Percentiles rank a stretch among this genome's conserved stretches.
Evolutionary conservation across 345 rosid species (phyloP).

Genomic region (Clarkia xantiana): DNA sequence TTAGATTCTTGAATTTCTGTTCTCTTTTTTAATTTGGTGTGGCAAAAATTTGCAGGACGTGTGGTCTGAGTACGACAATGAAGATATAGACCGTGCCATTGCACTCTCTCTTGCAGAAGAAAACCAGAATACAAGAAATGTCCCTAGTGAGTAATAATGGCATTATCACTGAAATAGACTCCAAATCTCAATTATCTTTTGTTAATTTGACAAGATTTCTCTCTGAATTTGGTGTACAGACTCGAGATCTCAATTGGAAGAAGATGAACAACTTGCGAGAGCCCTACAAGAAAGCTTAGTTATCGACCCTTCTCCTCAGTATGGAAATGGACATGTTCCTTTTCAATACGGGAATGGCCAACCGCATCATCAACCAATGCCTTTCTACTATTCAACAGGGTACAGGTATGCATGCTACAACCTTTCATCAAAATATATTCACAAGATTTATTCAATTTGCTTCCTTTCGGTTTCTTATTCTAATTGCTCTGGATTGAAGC

Average conservation of each 20-base stretch:
- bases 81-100: slow-evolving; percentile 73
- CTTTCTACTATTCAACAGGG: slow-evolving; percentile 44
- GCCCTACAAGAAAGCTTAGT: slow-evolving; percentile 79
- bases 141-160: slow-evolving; percentile 32
- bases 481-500: too few relatives aligned
- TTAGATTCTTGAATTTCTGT: slow-evolving; percentile 4
- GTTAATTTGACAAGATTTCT: slow-evolving; percentile 11
- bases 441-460: too few relatives aligned
- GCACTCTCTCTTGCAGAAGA: slow-evolving; percentile 71
- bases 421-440: not conserved
- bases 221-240: slow-evolving; percentile 25
- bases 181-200: not conserved
- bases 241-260: slow-evolving; percentile 41
- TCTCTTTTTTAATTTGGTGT: slow-evolving; percentile 6
- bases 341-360: slow-evolving; percentile 21
- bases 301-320: slow-evolving; percentile 39
- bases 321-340: slow-evolving; percentile 19
- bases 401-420: slow-evolving; percentile 45
- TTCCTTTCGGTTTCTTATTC: too few relatives aligned
- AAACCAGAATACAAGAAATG: slow-evolving; percentile 24
- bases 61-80: slow-evolving; percentile 43
- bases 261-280: slow-evolving; percentile 88
- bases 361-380: slow-evolving; percentile 29
- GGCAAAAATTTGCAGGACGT: slow-evolving; percentile 26
- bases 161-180: not conserved